These are phyloP conservation scores for Aspergillus bombycis DNA, from an alignment of 2,329 filamentous ascomycete genomes.

Conservation along the genomic window DNA sequence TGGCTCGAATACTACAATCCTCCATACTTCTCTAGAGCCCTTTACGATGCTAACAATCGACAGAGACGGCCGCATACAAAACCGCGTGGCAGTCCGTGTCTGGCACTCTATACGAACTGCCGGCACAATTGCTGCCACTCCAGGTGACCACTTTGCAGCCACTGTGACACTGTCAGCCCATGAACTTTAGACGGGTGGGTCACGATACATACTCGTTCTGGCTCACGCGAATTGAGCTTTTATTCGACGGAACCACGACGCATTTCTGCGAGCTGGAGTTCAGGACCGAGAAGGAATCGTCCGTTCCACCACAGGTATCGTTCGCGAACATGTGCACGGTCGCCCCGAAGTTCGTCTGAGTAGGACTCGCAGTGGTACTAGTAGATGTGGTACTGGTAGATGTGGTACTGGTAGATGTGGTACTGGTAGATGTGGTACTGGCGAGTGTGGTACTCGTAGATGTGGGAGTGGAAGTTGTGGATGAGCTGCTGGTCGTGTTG, in stretches of 20 bases:
- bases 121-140: constrained; percentile 5
- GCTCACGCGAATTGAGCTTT: neutral
- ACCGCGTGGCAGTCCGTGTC: neutral
- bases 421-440: no score
- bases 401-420: neutral
- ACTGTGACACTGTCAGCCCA: neutral
- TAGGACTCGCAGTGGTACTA: neutral
- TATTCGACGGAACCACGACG: neutral
- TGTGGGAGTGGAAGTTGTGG: neutral
- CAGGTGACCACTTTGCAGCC: constrained; percentile 2
- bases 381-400: neutral
- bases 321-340: neutral
- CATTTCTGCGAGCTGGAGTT: neutral
- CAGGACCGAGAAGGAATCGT: neutral
- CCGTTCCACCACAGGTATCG: neutral
- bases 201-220: neutral
- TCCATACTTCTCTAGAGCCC: no score
- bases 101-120: neutral
- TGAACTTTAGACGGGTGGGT: rapidly evolving
- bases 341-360: neutral
- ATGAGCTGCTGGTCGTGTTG: neutral
- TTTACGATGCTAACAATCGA: neutral
- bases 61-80: constrained; percentile 6
- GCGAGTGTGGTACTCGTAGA: no score
- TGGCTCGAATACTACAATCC: no score